Percentiles rank a stretch among this genome's conserved stretches.
Conservation (phyloP, 1,284 basidiomycete genomes). For the Phaffia rhodozyma region DNA sequence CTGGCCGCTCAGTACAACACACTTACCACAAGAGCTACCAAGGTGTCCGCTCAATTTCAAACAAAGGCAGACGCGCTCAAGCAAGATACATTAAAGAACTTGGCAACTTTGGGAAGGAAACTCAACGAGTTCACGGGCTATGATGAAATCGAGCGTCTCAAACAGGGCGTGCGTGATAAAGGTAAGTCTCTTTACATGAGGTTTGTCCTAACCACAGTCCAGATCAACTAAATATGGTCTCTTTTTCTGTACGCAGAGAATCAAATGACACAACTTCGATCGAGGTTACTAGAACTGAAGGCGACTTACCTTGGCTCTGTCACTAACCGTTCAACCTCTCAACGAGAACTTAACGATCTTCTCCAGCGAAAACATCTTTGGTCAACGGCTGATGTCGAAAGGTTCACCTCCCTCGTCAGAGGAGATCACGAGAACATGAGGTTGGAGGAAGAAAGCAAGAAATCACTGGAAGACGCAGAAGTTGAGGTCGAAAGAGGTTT, state of each 20-base stretch:
- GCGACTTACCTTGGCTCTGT: slow-evolving; percentile 60
- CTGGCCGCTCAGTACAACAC: not conserved
- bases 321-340: slow-evolving; percentile 58
- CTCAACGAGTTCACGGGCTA: slow-evolving; percentile 82
- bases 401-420: slow-evolving; percentile 74
- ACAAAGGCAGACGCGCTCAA: no score
- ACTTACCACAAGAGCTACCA: slow-evolving; percentile 18
- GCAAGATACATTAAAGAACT: slow-evolving; percentile 32
- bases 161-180: slow-evolving; percentile 61
- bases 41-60: no score
- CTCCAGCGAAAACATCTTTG: slow-evolving; percentile 79
- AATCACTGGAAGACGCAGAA: slow-evolving; percentile 53
- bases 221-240: not conserved
- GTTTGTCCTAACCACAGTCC: not conserved
- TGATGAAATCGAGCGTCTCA: slow-evolving; percentile 72
- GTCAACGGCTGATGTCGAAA: slow-evolving; percentile 58
- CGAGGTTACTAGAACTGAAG: slow-evolving; percentile 56
- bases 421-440: slow-evolving; percentile 74
- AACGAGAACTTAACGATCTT: slow-evolving; percentile 79
- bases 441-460: slow-evolving; percentile 57
- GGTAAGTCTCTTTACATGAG: slow-evolving; percentile 43
- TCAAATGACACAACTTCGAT: slow-evolving; percentile 43
- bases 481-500: slow-evolving; percentile 71
- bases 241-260: slow-evolving; percentile 24
- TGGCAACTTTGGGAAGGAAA: slow-evolving; percentile 59